Evolutionary conservation across 2,329 filamentous ascomycete genomes (phyloP).

Genomic region (Talaromyces albobiverticillius): DNA sequence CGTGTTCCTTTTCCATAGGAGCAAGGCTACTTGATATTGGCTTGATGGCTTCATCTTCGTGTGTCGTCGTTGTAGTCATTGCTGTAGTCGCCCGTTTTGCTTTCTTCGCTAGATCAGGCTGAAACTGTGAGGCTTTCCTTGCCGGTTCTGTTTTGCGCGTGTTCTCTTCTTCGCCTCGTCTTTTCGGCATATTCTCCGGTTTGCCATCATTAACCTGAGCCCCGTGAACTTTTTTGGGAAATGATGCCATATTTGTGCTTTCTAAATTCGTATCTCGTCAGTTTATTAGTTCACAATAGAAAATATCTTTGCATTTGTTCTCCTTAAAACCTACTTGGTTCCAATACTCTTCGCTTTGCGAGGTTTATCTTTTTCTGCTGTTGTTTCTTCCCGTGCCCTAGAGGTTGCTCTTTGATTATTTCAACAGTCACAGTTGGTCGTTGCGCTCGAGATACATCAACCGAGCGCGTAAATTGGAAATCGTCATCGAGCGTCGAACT

Average conservation of each 20-base stretch:
- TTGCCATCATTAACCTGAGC: constrained; percentile 12
- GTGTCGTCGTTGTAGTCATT: not conserved
- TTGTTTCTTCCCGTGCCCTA: constrained; percentile 11
- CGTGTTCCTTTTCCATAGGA: not conserved
- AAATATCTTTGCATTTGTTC: not conserved
- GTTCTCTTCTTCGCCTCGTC: constrained; percentile 7
- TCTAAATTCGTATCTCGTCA: constrained; percentile 33
- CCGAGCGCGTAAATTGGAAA: constrained; percentile 33
- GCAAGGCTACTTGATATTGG: not conserved
- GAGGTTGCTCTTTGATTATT: not conserved
- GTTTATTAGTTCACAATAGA: constrained; percentile 15
- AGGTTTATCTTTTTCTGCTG: constrained; percentile 16
- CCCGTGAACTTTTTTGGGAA: constrained; percentile 23
- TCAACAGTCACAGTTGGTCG: constrained; percentile 1
- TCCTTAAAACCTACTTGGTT: constrained; percentile 38
- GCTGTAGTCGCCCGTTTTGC: constrained; percentile 4
- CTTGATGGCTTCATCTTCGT: not conserved
- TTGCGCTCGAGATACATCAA: constrained; percentile 15
- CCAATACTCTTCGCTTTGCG: constrained; percentile 35
- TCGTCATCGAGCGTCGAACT: constrained; percentile 25
- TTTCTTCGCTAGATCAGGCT: not conserved
- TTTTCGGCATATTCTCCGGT: not conserved
- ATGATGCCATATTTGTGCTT: constrained; percentile 46
- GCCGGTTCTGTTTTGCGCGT: constrained; percentile 14
- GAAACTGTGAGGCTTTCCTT: not conserved